Conservation (phyloP, 257 asterid genomes). For the Solanum clarkiae region DNA sequence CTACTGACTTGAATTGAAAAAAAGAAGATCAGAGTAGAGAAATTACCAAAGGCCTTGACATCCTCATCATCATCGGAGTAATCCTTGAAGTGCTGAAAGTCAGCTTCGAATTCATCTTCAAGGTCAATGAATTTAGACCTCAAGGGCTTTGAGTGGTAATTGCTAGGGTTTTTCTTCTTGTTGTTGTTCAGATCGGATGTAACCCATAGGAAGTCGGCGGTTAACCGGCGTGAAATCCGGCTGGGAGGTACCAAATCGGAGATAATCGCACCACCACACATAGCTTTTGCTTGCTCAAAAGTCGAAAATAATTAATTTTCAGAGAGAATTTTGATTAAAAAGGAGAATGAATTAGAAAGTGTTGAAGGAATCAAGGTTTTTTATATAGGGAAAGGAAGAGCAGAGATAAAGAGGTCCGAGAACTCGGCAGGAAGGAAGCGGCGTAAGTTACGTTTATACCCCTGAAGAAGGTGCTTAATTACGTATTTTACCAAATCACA, state of each 20-base stretch:
- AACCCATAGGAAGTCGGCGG: slow-evolving; percentile 84
- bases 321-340: neutral
- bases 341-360: neutral
- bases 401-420: neutral
- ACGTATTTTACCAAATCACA: neutral
- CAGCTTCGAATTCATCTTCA: slow-evolving; percentile 73
- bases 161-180: slow-evolving; percentile 24
- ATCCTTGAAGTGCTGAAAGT: slow-evolving; percentile 76
- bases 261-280: slow-evolving; percentile 95
- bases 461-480: neutral
- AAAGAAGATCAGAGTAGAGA: neutral
- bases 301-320: neutral
- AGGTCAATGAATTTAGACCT: slow-evolving; percentile 41
- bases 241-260: slow-evolving; percentile 45
- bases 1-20: neutral
- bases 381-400: neutral
- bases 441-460: neutral
- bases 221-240: slow-evolving; percentile 57
- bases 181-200: slow-evolving; percentile 24
- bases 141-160: slow-evolving; percentile 35
- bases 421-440: neutral
- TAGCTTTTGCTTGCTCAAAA: neutral
- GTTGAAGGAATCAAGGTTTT: neutral
- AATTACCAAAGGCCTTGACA: slow-evolving; percentile 26
- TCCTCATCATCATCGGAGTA: slow-evolving; percentile 27